phyloP scores from a whole-genome alignment of 805 yeast genomes.

The Wickerhamiella domercqiae region DNA sequence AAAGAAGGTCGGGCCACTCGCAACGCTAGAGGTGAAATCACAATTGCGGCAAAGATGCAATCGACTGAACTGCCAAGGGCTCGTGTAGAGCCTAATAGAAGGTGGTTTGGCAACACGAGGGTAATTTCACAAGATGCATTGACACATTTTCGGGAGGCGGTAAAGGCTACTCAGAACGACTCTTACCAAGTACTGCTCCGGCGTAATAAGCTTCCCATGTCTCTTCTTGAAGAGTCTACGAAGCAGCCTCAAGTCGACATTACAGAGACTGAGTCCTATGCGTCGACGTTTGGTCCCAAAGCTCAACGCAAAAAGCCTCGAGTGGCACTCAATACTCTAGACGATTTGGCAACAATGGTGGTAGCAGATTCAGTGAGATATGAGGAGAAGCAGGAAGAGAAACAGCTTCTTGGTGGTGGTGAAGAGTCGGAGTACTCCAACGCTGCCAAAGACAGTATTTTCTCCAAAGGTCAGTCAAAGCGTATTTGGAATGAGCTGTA shows the following conservation, averaged over 20 bases:
- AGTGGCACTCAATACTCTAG: constrained; percentile 58
- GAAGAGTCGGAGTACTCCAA: constrained; percentile 66
- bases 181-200: constrained; percentile 72
- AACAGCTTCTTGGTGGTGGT: constrained; percentile 5
- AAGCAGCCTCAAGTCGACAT: constrained; percentile 69
- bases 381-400: constrained; percentile 50
- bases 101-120: constrained; percentile 96
- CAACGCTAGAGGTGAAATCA: constrained; percentile 74
- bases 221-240: constrained; percentile 66
- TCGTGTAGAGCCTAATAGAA: constrained; percentile 86
- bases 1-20: constrained; percentile 78
- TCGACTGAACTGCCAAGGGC: constrained; percentile 79
- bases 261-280: constrained; percentile 75
- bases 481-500: constrained; percentile 97
- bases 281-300: constrained; percentile 82
- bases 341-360: constrained; percentile 54
- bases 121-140: constrained; percentile 96
- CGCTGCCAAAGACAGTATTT: constrained; percentile 90
- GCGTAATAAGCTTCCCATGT: constrained; percentile 91
- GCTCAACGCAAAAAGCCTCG: constrained; percentile 86
- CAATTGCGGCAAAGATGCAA: constrained; percentile 78
- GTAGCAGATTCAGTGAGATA: constrained; percentile 43
- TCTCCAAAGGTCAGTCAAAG: constrained; percentile 93
- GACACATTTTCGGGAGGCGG: constrained; percentile 83
- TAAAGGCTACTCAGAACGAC: constrained; percentile 72